phyloP scores from a whole-genome alignment of 768 basidiomycete species.

The Calocera cornea region DNA sequence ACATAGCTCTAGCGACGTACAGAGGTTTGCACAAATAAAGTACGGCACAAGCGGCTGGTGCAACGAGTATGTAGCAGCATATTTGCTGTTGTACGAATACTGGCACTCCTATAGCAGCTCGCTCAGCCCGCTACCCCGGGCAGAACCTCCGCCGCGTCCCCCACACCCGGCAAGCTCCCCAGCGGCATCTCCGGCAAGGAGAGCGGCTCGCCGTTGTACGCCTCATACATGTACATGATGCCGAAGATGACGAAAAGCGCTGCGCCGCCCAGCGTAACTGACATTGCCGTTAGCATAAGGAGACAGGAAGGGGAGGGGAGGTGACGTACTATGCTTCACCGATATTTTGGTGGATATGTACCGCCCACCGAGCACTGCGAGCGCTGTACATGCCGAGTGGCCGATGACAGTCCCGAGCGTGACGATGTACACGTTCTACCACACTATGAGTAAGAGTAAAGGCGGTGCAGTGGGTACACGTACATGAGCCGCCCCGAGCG shows the following conservation, averaged over 20 bases:
- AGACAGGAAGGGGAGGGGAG: not conserved
- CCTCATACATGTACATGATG: slow-evolving; percentile 60
- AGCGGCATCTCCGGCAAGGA: not conserved
- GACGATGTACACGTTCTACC: slow-evolving; percentile 81
- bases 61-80: too few species aligned
- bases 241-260: slow-evolving; percentile 74
- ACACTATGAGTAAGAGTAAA: not conserved
- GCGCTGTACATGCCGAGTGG: slow-evolving; percentile 71
- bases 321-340: slow-evolving; percentile 71
- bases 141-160: not conserved
- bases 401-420: slow-evolving; percentile 81
- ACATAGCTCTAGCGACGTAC: too few species aligned
- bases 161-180: not conserved
- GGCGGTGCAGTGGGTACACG: too few species aligned
- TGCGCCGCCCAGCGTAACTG: slow-evolving; percentile 76
- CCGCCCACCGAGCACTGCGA: slow-evolving; percentile 87
- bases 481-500: slow-evolving; percentile 89
- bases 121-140: not conserved
- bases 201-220: slow-evolving; percentile 18
- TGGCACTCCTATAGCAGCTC: too few species aligned
- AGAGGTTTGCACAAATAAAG: too few species aligned
- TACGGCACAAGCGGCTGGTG: too few species aligned
- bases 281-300: not conserved
- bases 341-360: slow-evolving; percentile 90
- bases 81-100: too few species aligned